These are phyloP conservation scores for Ustilago trichophora DNA, from an alignment of 1,284 basidiomycete species.

Conservation along the genomic window DNA sequence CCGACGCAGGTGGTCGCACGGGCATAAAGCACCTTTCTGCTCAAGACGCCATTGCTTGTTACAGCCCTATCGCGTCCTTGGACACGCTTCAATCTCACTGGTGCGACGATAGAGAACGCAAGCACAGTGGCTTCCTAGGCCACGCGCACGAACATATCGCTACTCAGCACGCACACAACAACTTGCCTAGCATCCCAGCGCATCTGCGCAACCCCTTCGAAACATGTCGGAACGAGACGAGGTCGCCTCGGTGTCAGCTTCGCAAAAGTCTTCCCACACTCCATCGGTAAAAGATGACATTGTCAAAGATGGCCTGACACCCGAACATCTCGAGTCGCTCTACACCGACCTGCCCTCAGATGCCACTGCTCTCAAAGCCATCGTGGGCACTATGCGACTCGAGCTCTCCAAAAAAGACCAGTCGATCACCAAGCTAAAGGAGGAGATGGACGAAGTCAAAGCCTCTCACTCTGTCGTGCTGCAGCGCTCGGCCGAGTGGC, in stretches of 20 bases:
- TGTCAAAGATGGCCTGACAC: slow-evolving; percentile 14
- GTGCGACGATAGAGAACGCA: too few relatives aligned
- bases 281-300: slow-evolving; percentile 12
- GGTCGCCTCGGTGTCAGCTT: slow-evolving; percentile 21
- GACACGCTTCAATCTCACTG: too few relatives aligned
- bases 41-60: too few relatives aligned
- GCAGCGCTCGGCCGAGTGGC: slow-evolving; percentile 53
- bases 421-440: slow-evolving; percentile 32
- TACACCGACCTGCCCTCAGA: slow-evolving; percentile 43
- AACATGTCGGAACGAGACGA: slow-evolving; percentile 38
- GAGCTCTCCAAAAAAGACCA: slow-evolving; percentile 38
- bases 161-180: too few relatives aligned
- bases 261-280: slow-evolving; percentile 19
- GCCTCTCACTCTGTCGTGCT: slow-evolving; percentile 48
- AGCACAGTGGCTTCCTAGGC: too few relatives aligned
- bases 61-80: too few relatives aligned
- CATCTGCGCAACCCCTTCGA: too few relatives aligned
- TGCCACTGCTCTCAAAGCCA: slow-evolving; percentile 46
- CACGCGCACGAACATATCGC: too few relatives aligned
- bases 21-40: too few relatives aligned
- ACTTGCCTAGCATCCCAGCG: too few relatives aligned
- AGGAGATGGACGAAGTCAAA: slow-evolving; percentile 48
- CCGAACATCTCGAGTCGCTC: slow-evolving; percentile 46
- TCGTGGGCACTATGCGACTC: slow-evolving; percentile 49
- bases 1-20: too few relatives aligned